Conservation (phyloP, 345 rosid species). For the Lagerstroemia speciosa region DNA sequence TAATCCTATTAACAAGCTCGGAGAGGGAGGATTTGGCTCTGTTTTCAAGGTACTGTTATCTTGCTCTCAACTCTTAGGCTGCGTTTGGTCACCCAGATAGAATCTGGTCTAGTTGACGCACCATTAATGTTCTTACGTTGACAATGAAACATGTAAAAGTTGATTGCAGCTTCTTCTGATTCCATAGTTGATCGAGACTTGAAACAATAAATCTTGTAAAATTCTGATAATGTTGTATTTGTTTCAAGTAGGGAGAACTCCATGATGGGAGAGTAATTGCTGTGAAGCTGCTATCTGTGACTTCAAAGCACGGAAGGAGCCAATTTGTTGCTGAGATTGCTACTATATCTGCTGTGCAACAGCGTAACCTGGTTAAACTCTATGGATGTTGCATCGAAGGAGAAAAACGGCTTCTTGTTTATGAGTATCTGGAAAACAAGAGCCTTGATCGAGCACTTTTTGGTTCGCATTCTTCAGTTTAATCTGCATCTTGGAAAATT, state of each 20-base stretch:
- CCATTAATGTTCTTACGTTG: too few relatives aligned
- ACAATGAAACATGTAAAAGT: too few relatives aligned
- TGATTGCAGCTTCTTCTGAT: too few relatives aligned
- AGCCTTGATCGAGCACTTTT: conserved; percentile 71
- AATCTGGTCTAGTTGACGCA: too few relatives aligned
- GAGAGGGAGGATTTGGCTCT: conserved; percentile 87
- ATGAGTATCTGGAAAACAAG: conserved; percentile 56
- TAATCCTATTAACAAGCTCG: conserved; percentile 52
- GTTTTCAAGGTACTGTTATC: conserved; percentile 47
- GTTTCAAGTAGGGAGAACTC: conserved; percentile 40
- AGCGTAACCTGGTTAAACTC: conserved; percentile 60
- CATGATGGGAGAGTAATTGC: conserved; percentile 56
- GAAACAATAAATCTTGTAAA: too few relatives aligned
- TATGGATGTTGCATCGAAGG: conserved; percentile 62
- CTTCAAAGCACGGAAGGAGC: conserved; percentile 60
- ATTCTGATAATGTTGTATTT: too few relatives aligned
- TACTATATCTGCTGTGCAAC: conserved; percentile 51
- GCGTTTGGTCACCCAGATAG: too few relatives aligned
- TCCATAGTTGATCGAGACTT: too few relatives aligned
- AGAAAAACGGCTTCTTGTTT: conserved; percentile 46
- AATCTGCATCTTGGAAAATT: too few relatives aligned
- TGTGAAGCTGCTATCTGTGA: conserved; percentile 57
- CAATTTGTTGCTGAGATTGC: conserved; percentile 70
- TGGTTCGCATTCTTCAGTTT: too few relatives aligned
- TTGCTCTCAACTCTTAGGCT: too few relatives aligned